Evolutionary conservation across 805 yeast genomes (phyloP).

Genomic region (Candida qinlingensis): DNA sequence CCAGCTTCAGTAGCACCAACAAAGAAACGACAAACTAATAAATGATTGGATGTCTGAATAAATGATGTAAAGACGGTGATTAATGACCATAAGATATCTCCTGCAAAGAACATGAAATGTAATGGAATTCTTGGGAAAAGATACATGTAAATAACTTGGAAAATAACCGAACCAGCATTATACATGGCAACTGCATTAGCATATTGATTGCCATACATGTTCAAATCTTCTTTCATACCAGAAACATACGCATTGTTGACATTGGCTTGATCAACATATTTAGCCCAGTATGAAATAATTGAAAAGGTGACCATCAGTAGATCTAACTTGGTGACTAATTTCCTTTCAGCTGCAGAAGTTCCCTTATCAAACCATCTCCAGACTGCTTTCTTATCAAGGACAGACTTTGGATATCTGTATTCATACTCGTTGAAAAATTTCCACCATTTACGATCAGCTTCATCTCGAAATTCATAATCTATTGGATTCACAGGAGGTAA

Average conservation of each 20-base stretch:
- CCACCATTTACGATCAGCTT: slow-evolving; percentile 49
- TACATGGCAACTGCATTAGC: slow-evolving; percentile 55
- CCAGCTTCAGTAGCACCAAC: slow-evolving; percentile 68
- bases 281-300: slow-evolving; percentile 62
- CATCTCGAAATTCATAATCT: slow-evolving; percentile 41
- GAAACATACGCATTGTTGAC: slow-evolving; percentile 63
- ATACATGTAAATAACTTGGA: slow-evolving; percentile 64
- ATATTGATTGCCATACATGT: slow-evolving; percentile 59
- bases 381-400: slow-evolving; percentile 9
- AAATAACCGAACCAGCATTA: slow-evolving; percentile 55
- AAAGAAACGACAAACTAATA: slow-evolving; percentile 60
- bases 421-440: slow-evolving; percentile 52
- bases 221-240: slow-evolving; percentile 54
- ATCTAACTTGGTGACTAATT: slow-evolving; percentile 49
- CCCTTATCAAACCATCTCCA: slow-evolving; percentile 13
- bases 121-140: slow-evolving; percentile 51
- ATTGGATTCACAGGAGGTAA: background rate
- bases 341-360: slow-evolving; percentile 34
- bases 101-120: slow-evolving; percentile 36
- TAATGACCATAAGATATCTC: slow-evolving; percentile 43
- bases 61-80: slow-evolving; percentile 35
- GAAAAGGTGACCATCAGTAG: slow-evolving; percentile 49
- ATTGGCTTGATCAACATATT: slow-evolving; percentile 57
- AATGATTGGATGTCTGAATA: slow-evolving; percentile 45
- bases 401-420: slow-evolving; percentile 23